Evolutionary conservation across 2,329 filamentous ascomycete genomes (phyloP).

Genomic region (Aspergillus texensis): DNA sequence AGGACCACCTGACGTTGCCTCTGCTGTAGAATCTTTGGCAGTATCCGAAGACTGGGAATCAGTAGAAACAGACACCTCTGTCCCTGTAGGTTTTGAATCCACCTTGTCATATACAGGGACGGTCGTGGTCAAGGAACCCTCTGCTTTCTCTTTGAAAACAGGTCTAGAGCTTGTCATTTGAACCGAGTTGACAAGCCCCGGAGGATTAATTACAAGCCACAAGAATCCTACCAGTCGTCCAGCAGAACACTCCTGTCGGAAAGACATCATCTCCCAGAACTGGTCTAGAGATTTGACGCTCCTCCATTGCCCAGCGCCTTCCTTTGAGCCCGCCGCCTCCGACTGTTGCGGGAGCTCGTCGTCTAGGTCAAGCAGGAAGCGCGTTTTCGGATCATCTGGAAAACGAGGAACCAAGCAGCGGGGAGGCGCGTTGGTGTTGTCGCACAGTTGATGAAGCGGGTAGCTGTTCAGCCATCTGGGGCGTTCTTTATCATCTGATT

Average conservation of each 20-base stretch:
- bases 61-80: not conserved
- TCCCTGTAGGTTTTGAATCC: not conserved
- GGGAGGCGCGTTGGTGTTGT: conserved; percentile 69
- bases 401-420: conserved; percentile 86
- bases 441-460: conserved; percentile 73
- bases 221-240: conserved; percentile 91
- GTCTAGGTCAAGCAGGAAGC: conserved; percentile 86
- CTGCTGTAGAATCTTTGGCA: not conserved
- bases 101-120: not conserved
- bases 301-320: conserved; percentile 72
- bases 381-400: conserved; percentile 91
- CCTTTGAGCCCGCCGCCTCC: conserved; percentile 34
- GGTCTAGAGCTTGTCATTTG: conserved; percentile 33
- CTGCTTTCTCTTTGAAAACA: conserved; percentile 7
- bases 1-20: not conserved
- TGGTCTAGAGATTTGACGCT: conserved; percentile 81
- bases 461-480: conserved; percentile 62
- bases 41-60: not conserved
- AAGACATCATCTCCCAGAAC: conserved; percentile 99
- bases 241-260: conserved; percentile 90
- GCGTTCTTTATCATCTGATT: conserved; percentile 39
- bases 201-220: conserved; percentile 81
- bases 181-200: conserved; percentile 44
- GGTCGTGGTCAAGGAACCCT: not conserved
- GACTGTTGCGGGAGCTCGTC: conserved; percentile 65